Base-by-base conservation (phyloP, 495 filamentous ascomycete genomes). In the Daldinia grandis region DNA sequence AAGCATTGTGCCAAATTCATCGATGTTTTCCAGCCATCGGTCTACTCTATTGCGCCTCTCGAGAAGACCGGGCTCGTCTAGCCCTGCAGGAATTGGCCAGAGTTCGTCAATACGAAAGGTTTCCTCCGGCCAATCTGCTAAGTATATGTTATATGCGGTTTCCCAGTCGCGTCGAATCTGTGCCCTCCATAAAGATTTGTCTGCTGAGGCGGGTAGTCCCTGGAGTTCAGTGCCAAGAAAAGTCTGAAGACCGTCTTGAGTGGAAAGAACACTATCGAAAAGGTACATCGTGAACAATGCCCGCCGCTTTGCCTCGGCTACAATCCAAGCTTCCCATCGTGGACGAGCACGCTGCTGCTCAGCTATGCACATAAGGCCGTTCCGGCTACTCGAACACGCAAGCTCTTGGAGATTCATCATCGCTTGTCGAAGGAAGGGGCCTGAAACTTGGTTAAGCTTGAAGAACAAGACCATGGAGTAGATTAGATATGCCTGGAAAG, bases 1-100 rank as follows among this genome's bases (percentile, higher is more conserved):
- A n/a, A 85, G 71, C 82, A 84, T 83, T 0, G 77, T 83, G 24
- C 82, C 83, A 73, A 76, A 85, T 66, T 83, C 81, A 65, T 85
- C 82, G 15, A 84, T 54, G 28, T 76, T 71, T 58, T 82, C 79
- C 9, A 85, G 64, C 82, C 83, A 84, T 5, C 58, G 76, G 60
- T 85, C 80, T 1, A 82, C 80, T 66, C 81, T 71, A 1, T 56
- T 69, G 0, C 75, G 75, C 64, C 80, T 77, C 58, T 66, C 61
- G 10, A 55, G 54, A 60, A 81, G 47, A 3, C 51, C 66, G 15
- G 49, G 17, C 12, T 79, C 78, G 31, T 71, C 66, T 8, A 81
- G 49, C 19, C 72, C 76, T n/a, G 64, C 40, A 10, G 76, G 75
- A 31, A 72, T 62, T 6, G 81, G 79, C 83, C 83, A 85, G 15